Conservation (phyloP, 768 basidiomycete genomes). For the Boletus speciosus region DNA sequence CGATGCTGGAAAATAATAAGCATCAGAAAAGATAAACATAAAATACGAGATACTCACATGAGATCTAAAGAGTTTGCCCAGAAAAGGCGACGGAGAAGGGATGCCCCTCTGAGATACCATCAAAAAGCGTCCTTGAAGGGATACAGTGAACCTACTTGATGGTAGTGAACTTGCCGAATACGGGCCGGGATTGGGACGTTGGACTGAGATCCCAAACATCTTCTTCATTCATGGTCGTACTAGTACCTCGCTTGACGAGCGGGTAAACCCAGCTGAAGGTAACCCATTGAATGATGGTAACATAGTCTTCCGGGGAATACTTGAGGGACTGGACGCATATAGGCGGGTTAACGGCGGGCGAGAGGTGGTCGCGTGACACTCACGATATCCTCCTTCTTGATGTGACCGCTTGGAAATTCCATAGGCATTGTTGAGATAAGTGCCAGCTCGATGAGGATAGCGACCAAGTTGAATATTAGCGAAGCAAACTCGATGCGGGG, state of each 20-base stretch:
- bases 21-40: neutral
- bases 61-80: conserved; percentile 47
- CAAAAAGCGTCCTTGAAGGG: neutral
- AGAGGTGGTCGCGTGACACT: conserved; percentile 23
- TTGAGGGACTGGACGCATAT: conserved; percentile 22
- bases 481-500: conserved; percentile 21
- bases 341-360: neutral
- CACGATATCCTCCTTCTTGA: conserved; percentile 61
- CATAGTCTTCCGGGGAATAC: conserved; percentile 66
- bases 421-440: conserved; percentile 64
- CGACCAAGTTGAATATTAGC: conserved; percentile 42
- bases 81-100: conserved; percentile 43
- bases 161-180: conserved; percentile 49
- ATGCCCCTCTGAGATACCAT: conserved; percentile 16
- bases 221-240: conserved; percentile 58
- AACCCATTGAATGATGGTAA: conserved; percentile 65
- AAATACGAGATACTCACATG: conserved; percentile 20
- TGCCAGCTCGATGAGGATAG: conserved; percentile 39
- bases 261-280: conserved; percentile 73
- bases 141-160: conserved; percentile 15
- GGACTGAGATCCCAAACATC: conserved; percentile 75
- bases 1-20: conserved; percentile 40
- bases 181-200: conserved; percentile 59
- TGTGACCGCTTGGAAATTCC: conserved; percentile 51
- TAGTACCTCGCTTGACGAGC: conserved; percentile 49